phyloP scores from a whole-genome alignment of 176 grass and related monocot genomes.

The Lolium multiflorum region DNA sequence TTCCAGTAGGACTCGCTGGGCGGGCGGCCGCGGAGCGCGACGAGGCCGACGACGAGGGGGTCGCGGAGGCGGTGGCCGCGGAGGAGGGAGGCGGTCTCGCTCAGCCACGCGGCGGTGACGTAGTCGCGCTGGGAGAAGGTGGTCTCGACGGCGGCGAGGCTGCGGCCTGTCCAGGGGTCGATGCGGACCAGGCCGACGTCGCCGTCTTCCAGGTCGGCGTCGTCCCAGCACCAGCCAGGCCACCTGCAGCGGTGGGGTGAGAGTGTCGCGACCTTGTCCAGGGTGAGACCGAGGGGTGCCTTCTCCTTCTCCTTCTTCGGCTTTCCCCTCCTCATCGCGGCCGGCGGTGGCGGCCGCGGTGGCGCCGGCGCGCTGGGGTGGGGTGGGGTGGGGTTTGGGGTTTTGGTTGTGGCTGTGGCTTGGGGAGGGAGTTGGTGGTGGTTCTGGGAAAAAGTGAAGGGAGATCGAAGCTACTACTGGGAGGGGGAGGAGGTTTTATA shows the following conservation, averaged over 20 bases:
- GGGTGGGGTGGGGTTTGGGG: background rate
- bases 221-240: background rate
- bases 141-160: background rate
- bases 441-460: background rate
- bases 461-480: background rate
- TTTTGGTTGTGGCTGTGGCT: conserved; percentile 3
- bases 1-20: background rate
- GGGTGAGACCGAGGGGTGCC: background rate
- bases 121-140: background rate
- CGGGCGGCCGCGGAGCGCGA: conserved; percentile 2
- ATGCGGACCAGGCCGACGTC: background rate
- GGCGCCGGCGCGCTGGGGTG: background rate
- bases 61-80: background rate
- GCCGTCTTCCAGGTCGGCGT: background rate
- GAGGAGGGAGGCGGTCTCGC: background rate
- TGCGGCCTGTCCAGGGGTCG: background rate
- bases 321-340: conserved; percentile 5
- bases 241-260: background rate
- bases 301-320: background rate
- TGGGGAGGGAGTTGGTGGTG: background rate
- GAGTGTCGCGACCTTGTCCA: background rate
- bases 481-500: background rate
- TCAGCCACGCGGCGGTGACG: background rate
- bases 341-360: background rate
- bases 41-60: conserved; percentile 37